Conservation (phyloP, 345 rosid species). For the Syzygium grande region DNA sequence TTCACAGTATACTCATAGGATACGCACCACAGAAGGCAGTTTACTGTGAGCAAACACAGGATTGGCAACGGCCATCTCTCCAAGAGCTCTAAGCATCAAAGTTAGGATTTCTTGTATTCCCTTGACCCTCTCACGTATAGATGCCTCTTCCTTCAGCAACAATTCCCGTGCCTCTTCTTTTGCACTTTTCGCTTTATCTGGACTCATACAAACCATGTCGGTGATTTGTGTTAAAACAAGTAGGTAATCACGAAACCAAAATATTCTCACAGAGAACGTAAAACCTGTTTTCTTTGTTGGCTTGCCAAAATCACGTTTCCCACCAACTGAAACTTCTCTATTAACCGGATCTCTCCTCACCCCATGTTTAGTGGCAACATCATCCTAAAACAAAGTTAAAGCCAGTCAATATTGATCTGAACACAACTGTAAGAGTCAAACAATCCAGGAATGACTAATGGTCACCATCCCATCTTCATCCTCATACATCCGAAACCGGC, state of each 20-base stretch:
- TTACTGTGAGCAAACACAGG: constrained; percentile 94
- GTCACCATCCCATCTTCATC: constrained; percentile 34
- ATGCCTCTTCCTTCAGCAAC: constrained; percentile 87
- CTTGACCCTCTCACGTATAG: constrained; percentile 56
- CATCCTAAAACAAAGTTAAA: constrained; percentile 24
- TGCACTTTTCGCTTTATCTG: constrained; percentile 86
- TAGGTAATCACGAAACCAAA: neutral
- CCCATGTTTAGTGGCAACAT: constrained; percentile 39
- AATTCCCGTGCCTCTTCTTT: constrained; percentile 94
- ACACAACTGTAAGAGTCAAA: neutral
- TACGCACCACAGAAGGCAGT: constrained; percentile 77
- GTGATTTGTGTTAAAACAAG: neutral
- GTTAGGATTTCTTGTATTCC: constrained; percentile 60
- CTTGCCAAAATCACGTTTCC: constrained; percentile 65
- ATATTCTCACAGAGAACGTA: constrained; percentile 1
- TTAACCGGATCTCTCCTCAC: constrained; percentile 50
- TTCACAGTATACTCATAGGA: neutral
- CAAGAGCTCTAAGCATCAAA: constrained; percentile 68
- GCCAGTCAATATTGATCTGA: neutral
- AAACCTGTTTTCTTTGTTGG: constrained; percentile 59
- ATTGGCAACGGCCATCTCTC: constrained; percentile 85
- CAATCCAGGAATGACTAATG: neutral
- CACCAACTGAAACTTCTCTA: constrained; percentile 45
- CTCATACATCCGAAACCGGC: constrained; percentile 40
- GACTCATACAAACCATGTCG: constrained; percentile 1